Percentiles rank a stretch among this genome's conserved stretches.
Evolutionary conservation across 2,329 filamentous ascomycete genomes (phyloP).

Genomic region (Pyricularia sp.): DNA sequence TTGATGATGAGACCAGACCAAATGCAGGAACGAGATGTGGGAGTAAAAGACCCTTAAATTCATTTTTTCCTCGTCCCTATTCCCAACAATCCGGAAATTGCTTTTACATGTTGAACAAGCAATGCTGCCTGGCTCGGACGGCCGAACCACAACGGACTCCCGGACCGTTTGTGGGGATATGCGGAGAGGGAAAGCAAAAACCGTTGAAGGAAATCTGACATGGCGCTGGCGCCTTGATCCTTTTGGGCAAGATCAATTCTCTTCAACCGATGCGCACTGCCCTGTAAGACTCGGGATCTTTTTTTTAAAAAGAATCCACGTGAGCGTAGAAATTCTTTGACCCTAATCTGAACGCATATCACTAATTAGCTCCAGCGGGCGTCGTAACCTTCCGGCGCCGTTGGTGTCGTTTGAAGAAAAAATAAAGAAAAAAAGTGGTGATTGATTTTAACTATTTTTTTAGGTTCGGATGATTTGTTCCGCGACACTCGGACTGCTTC

Average conservation of each 20-base stretch:
- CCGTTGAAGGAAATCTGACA: neutral
- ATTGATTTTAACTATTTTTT: neutral
- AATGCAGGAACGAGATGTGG: neutral
- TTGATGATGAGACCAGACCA: neutral
- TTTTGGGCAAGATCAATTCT: neutral
- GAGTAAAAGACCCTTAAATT: neutral
- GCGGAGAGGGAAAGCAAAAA: neutral
- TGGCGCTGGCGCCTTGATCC: no score
- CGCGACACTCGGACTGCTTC: neutral
- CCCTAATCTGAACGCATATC: neutral
- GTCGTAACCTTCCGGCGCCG: no score
- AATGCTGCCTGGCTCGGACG: neutral
- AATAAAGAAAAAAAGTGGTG: neutral
- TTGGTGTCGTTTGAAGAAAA: neutral
- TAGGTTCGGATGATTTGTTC: neutral
- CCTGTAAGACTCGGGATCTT: neutral
- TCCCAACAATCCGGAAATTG: neutral
- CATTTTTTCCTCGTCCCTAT: neutral
- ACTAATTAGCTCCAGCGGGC: no score
- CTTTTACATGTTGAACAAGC: neutral
- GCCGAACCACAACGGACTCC: neutral
- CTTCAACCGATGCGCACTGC: neutral
- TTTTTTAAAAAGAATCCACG: neutral
- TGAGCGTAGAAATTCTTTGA: neutral
- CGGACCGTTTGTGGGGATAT: conserved; percentile 2